Evolutionary conservation across 305 asterid species (phyloP).

Genomic region (Fraxinus latifolia): DNA sequence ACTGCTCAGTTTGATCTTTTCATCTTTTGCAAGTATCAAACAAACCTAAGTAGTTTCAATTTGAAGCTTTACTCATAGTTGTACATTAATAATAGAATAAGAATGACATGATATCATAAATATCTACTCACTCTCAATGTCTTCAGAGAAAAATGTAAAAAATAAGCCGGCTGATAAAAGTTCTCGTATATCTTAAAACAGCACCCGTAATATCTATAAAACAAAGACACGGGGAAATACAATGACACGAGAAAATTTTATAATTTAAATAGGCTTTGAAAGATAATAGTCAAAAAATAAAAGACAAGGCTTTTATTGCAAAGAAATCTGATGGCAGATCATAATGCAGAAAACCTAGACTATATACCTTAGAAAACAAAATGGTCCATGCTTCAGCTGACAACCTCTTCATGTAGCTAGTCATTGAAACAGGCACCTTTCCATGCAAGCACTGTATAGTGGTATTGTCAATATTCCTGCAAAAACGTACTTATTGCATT

Average conservation of each 20-base stretch:
- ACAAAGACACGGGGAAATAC: background rate
- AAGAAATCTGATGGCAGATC: slow-evolving; percentile 12
- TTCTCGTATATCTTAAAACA: background rate
- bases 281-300: background rate
- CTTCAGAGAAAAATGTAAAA: background rate
- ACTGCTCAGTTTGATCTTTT: background rate
- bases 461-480: slow-evolving; percentile 83
- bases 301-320: background rate
- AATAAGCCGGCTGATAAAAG: background rate
- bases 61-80: background rate
- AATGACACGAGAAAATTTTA: background rate
- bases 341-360: slow-evolving; percentile 25
- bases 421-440: slow-evolving; percentile 75
- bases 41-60: background rate
- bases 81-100: background rate
- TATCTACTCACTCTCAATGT: background rate
- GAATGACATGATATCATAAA: background rate
- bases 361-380: slow-evolving; percentile 67
- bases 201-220: background rate
- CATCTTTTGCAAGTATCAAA: background rate
- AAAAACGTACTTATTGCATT: slow-evolving; percentile 22
- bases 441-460: slow-evolving; percentile 81
- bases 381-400: slow-evolving; percentile 86
- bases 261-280: background rate
- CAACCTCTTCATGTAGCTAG: slow-evolving; percentile 72